These are phyloP conservation scores for Anastatica hierochuntica DNA, from an alignment of 345 rosid species.

Conservation along the genomic window DNA sequence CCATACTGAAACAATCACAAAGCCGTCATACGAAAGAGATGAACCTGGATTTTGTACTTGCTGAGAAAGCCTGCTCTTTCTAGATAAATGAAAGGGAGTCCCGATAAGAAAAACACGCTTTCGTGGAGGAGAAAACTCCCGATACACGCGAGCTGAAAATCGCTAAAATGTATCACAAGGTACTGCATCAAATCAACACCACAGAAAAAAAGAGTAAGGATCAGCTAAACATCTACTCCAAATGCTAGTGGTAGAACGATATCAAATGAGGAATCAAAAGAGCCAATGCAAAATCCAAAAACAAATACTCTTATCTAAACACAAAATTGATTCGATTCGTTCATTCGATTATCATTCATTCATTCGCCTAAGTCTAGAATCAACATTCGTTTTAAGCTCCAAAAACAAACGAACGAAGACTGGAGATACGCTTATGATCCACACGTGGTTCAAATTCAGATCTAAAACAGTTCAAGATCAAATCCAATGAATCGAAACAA, in stretches of 20 bases:
- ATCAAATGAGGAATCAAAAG: too few species aligned
- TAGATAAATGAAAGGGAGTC: slow-evolving; percentile 82
- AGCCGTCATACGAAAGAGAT: not conserved
- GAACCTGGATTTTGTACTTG: slow-evolving; percentile 95
- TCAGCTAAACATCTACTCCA: not conserved
- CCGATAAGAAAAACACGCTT: slow-evolving; percentile 86
- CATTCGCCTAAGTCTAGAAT: not conserved
- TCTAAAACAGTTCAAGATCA: not conserved
- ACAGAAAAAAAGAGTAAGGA: not conserved
- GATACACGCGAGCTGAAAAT: slow-evolving; percentile 84
- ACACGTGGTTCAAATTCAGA: slow-evolving; percentile 7
- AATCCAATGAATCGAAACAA: not conserved
- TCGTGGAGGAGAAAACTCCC: slow-evolving; percentile 96
- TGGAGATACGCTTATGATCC: not conserved
- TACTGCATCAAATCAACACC: slow-evolving; percentile 61
- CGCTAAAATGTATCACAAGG: slow-evolving; percentile 71
- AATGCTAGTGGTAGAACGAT: too few species aligned
- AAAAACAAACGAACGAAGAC: not conserved
- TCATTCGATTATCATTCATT: too few species aligned
- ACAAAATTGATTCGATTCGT: too few species aligned
- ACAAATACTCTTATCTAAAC: too few species aligned
- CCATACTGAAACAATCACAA: too few species aligned
- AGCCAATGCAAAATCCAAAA: too few species aligned
- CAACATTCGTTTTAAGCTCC: not conserved
- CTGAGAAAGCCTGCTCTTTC: slow-evolving; percentile 85